A percentile compares a stretch with the other conserved stretches of the same genome.
phyloP scores from a whole-genome alignment of 495 filamentous ascomycete species.

The Daldinia caldariorum region DNA sequence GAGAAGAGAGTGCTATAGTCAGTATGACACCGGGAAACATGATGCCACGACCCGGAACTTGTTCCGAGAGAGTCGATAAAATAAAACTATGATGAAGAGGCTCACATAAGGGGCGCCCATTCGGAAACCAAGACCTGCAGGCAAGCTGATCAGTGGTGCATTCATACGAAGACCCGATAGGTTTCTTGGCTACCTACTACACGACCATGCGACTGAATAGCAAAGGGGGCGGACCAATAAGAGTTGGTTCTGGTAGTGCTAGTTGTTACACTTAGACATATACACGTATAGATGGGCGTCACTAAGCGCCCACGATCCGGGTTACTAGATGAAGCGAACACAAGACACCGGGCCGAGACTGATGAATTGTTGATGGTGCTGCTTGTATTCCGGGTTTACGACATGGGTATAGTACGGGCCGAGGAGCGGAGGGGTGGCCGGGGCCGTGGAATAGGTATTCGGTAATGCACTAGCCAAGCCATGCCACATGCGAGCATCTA shows the following conservation, averaged over 20 bases:
- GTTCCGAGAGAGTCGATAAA: conserved; percentile 1
- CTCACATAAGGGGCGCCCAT: conserved; percentile 1
- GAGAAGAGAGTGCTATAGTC: conserved; percentile 9
- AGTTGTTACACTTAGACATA: not conserved
- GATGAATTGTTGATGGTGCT: not conserved
- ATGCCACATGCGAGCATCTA: conserved; percentile 23
- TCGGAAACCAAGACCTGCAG: not conserved
- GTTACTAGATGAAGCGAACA: conserved; percentile 18
- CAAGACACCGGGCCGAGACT: conserved; percentile 29
- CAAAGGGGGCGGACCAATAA: conserved; percentile 10
- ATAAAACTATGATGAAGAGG: conserved; percentile 2
- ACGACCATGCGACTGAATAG: not conserved
- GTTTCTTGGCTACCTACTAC: not conserved
- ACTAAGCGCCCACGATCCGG: conserved; percentile 13
- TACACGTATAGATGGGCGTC: not conserved
- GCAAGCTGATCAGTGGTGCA: not conserved
- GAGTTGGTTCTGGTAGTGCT: not conserved
- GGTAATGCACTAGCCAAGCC: conserved; percentile 30
- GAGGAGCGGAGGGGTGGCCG: conserved; percentile 17
- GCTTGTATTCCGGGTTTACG: conserved; percentile 3
- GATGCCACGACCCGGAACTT: conserved; percentile 13
- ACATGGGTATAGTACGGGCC: conserved; percentile 33
- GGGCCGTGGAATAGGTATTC: conserved; percentile 11
- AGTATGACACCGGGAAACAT: not conserved
- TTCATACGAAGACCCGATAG: conserved; percentile 4